phyloP scores from a whole-genome alignment of 164 flowering plant species.

The Vitis rupestris region DNA sequence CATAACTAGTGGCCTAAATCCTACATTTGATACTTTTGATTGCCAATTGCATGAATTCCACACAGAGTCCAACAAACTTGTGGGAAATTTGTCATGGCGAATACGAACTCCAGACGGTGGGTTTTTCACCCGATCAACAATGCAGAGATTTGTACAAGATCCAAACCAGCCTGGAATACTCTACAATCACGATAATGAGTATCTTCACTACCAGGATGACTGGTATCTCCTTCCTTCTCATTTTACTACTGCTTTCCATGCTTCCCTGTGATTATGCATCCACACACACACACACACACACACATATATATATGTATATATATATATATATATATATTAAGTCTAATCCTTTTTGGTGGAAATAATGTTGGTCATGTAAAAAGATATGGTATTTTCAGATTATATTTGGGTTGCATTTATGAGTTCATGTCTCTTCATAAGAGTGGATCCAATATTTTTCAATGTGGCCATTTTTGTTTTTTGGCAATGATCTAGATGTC shows the following conservation, averaged over 20 bases:
- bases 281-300: neutral
- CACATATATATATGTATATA: no score
- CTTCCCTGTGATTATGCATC: neutral
- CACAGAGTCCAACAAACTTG: conserved; percentile 62
- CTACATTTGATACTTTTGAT: conserved; percentile 83
- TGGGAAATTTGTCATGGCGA: conserved; percentile 87
- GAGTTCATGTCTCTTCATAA: no score
- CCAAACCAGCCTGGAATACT: conserved; percentile 76
- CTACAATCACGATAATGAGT: conserved; percentile 93
- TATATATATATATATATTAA: neutral
- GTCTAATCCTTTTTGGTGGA: neutral
- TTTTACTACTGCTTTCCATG: neutral
- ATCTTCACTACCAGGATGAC: conserved; percentile 95
- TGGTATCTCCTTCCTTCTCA: conserved; percentile 47
- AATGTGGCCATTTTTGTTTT: no score
- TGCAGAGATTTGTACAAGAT: conserved; percentile 84
- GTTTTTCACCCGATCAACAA: conserved; percentile 70
- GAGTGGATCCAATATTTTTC: no score
- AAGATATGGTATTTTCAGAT: no score
- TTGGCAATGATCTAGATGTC: no score
- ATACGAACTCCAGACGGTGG: conserved; percentile 84
- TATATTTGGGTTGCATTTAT: no score
- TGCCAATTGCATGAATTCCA: conserved; percentile 95
- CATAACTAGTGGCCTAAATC: conserved; percentile 87
- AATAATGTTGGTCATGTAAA: no score